Conservation (phyloP, 2,329 filamentous ascomycete species). For the Elsinoe ampelina region DNA sequence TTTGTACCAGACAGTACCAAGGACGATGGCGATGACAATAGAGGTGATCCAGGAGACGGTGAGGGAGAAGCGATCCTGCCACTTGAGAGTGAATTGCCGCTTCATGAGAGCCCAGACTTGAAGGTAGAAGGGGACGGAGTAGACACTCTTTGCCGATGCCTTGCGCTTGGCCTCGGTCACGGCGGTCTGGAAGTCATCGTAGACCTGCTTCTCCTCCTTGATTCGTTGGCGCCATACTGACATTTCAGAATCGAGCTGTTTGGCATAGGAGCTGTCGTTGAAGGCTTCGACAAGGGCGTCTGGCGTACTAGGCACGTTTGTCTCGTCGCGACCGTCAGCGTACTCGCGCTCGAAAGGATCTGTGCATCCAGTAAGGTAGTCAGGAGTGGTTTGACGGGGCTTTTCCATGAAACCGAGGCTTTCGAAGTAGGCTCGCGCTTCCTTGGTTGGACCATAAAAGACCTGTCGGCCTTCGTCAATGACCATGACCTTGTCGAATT, state of each 20-base stretch:
- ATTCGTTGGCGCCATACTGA: constrained; percentile 56
- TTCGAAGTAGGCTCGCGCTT: constrained; percentile 68
- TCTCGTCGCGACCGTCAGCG: constrained; percentile 53
- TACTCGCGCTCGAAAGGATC: constrained; percentile 78
- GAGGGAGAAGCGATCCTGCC: constrained; percentile 75
- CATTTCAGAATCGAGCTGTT: constrained; percentile 56
- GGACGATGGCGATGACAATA: constrained; percentile 66
- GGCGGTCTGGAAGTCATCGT: constrained; percentile 68
- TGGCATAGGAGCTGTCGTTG: constrained; percentile 51
- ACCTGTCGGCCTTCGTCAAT: constrained; percentile 68
- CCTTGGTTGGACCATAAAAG: constrained; percentile 60
- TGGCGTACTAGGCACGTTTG: constrained; percentile 59
- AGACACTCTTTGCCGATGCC: constrained; percentile 63
- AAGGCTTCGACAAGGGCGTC: constrained; percentile 62
- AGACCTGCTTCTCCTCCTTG: constrained; percentile 53
- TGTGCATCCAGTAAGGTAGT: constrained; percentile 74
- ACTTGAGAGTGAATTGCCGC: constrained; percentile 75
- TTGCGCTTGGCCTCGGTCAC: constrained; percentile 71
- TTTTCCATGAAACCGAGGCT: constrained; percentile 64
- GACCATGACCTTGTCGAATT: constrained; percentile 77
- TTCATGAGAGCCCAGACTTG: constrained; percentile 79
- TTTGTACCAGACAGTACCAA: constrained; percentile 70
- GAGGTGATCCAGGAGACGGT: constrained; percentile 61
- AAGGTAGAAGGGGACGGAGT: constrained; percentile 71
- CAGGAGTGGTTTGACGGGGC: constrained; percentile 68